phyloP scores from a whole-genome alignment of 441 rosid genomes.

The Jatropha podagrica region DNA sequence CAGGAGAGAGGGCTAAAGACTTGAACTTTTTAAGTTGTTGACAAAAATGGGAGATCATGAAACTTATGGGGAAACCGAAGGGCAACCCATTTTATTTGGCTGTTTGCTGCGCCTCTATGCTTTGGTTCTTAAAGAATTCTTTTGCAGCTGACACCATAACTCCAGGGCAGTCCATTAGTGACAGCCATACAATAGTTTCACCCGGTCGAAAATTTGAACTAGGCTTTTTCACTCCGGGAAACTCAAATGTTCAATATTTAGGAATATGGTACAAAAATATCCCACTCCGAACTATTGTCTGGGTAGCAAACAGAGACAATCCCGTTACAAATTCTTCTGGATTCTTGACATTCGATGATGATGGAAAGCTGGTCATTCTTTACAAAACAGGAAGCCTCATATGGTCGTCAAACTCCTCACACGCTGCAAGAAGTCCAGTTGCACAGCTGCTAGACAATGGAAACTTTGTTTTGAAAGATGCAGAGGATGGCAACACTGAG shows the following conservation, averaged over 20 bases:
- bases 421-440: conserved; percentile 4
- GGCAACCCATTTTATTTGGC: not conserved
- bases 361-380: conserved; percentile 3
- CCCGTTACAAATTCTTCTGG: conserved; percentile 16
- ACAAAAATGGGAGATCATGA: conserved; percentile 14
- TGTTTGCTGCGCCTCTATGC: conserved; percentile 7
- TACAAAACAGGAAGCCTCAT: not conserved
- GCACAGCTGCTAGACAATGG: conserved; percentile 16
- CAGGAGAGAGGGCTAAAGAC: not conserved
- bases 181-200: conserved; percentile 15
- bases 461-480: conserved; percentile 14
- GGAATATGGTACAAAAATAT: conserved; percentile 22
- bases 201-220: conserved; percentile 11
- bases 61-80: conserved; percentile 18
- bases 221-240: conserved; percentile 21
- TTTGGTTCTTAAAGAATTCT: conserved; percentile 8
- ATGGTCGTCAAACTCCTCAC: conserved; percentile 11
- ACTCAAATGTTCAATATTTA: not conserved
- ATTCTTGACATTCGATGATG: not conserved
- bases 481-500: not conserved
- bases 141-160: conserved; percentile 9
- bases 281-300: conserved; percentile 10
- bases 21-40: not conserved
- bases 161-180: conserved; percentile 10
- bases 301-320: conserved; percentile 25